Base-by-base conservation (phyloP, 2,329 filamentous ascomycete species). In the Ilyonectria robusta region DNA sequence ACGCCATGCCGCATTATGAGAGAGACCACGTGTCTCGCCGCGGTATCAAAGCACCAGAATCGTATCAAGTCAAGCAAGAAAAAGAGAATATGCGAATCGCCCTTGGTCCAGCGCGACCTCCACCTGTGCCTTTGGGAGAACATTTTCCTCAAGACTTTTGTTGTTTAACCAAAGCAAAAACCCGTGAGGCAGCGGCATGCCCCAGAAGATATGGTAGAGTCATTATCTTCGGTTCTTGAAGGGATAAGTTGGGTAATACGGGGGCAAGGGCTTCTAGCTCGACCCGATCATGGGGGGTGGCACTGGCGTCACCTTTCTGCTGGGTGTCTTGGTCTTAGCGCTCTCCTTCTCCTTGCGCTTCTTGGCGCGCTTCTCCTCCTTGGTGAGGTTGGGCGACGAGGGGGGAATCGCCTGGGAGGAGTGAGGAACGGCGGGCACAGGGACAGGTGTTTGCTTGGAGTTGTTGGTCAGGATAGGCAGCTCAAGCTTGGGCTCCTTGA, bases 391-490 rank as follows among this genome's bases (percentile, higher is more conserved):
- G 19, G 79, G 75, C 4, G 72, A 75, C 4, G 70, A 60, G 35
- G 56, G 31, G 67, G 76, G 73, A 3, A 72, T 76, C 46, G 68
- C 63, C 23, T 69, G 76, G 4, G 77, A 77, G 8, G 76, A 75
- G 23, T 77, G 73, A 35, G 80, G 81, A 15, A 82, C 68, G n/a
- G 65, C 71, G 10, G 82, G 83, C 6, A 82, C 69, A 8, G 79
- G 70, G 11, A 77, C 65, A 7, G 79, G 78, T 4, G 79, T 78
- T 59, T 79, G 72, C 67, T 73, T 78, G 35, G 51, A 74, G 35
- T 55, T 42, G 13, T 60, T 48, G 13, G 70, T n/a, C 19, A 46
- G 65, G 62, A 26, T 51, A 47, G 42, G 55, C 33, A 23, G 69
- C 59, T 75, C 72, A 13, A 66, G 59, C 60, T 70, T 69, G 48